Conservation (phyloP, 2,329 filamentous ascomycete species). For the Trichophyton simii region DNA sequence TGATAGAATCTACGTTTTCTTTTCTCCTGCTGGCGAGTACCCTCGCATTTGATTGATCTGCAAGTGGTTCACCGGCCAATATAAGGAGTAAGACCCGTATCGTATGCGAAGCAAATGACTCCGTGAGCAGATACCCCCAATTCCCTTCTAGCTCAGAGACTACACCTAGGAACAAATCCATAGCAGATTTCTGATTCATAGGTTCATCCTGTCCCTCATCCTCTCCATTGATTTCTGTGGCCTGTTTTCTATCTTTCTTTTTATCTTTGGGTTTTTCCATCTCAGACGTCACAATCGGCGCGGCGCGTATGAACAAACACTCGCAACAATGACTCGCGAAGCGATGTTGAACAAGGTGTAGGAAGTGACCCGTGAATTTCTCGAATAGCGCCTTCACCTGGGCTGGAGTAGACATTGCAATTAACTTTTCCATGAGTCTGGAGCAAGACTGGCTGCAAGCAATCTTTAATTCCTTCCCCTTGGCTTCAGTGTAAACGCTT, state of each 20-base stretch:
- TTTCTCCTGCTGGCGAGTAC: slow-evolving; percentile 88
- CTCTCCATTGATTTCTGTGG: slow-evolving; percentile 27
- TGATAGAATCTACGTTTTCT: slow-evolving; percentile 58
- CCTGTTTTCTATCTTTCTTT: slow-evolving; percentile 16
- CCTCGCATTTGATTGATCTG: slow-evolving; percentile 54
- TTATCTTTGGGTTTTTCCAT: slow-evolving; percentile 35
- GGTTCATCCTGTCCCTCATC: slow-evolving; percentile 35
- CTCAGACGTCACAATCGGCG: slow-evolving; percentile 65
- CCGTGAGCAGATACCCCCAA: slow-evolving; percentile 70
- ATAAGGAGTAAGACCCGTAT: slow-evolving; percentile 76
- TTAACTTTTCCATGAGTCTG: slow-evolving; percentile 78
- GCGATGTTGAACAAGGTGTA: slow-evolving; percentile 81
- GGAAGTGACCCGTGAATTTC: slow-evolving; percentile 75
- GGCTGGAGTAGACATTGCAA: slow-evolving; percentile 60
- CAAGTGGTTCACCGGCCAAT: slow-evolving; percentile 68
- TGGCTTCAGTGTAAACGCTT: slow-evolving; percentile 74
- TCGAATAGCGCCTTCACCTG: slow-evolving; percentile 82
- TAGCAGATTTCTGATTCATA: slow-evolving; percentile 51
- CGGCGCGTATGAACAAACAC: slow-evolving; percentile 73
- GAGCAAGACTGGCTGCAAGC: slow-evolving; percentile 94
- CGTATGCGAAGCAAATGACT: slow-evolving; percentile 81
- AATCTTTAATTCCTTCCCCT: slow-evolving; percentile 89
- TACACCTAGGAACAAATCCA: slow-evolving; percentile 69
- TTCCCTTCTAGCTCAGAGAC: slow-evolving; percentile 80
- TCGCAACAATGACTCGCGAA: slow-evolving; percentile 98